Evolutionary conservation across 1,139 yeast genomes (phyloP).

Genomic region (Hyphopichia pseudoburtonii): DNA sequence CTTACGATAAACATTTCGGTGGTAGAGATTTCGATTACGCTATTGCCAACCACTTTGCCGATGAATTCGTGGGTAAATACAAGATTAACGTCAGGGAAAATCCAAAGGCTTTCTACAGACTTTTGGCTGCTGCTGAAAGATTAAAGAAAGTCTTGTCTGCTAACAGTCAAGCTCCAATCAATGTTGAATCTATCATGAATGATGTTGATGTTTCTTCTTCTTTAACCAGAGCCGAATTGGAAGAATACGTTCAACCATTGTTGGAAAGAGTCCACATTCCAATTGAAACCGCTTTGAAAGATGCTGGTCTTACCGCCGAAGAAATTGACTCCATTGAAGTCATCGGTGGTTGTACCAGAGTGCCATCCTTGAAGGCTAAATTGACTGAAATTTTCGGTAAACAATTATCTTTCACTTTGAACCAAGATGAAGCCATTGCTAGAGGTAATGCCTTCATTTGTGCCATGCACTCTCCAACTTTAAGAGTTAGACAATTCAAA

Average conservation of each 20-base stretch:
- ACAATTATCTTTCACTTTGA: constrained; percentile 88
- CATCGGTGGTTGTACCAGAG: constrained; percentile 98
- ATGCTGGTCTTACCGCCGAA: constrained; percentile 68
- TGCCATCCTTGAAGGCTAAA: constrained; percentile 85
- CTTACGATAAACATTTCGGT: constrained; percentile 95
- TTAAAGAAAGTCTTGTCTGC: constrained; percentile 96
- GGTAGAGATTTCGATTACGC: constrained; percentile 96
- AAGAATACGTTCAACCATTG: constrained; percentile 81
- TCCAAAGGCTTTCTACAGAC: constrained; percentile 95
- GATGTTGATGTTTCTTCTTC: constrained; percentile 94
- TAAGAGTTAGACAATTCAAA: constrained; percentile 98
- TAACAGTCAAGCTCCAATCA: constrained; percentile 91
- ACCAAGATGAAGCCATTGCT: constrained; percentile 99
- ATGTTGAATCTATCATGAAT: constrained; percentile 94
- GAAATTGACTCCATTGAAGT: constrained; percentile 91
- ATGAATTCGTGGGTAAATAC: constrained; percentile 85
- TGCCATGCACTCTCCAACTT: constrained; percentile 98
- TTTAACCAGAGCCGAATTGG: constrained; percentile 88
- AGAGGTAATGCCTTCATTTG: constrained; percentile 99
- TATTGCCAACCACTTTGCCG: constrained; percentile 91
- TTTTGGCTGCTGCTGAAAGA: constrained; percentile 86
- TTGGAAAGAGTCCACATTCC: constrained; percentile 76
- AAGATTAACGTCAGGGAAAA: constrained; percentile 88
- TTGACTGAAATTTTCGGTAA: constrained; percentile 81
- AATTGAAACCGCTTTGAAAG: constrained; percentile 76